Evolutionary conservation across 176 grass and related monocot species (phyloP).

Genomic region (Raddia distichophylla): DNA sequence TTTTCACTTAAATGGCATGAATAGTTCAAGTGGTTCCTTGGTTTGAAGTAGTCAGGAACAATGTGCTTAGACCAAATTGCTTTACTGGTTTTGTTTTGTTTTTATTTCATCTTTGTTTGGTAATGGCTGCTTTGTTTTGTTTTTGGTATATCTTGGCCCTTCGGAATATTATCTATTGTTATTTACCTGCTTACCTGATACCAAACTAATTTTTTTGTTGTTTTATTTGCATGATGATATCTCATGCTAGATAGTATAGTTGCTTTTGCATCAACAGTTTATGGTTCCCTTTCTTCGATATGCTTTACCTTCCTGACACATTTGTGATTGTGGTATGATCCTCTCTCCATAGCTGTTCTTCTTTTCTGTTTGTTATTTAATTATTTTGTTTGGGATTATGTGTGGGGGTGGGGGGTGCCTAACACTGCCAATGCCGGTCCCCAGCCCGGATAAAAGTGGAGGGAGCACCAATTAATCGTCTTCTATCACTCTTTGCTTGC

Average conservation of each 20-base stretch:
- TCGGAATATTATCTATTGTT: background rate
- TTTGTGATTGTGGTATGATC: too few species aligned
- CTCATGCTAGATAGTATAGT: too few species aligned
- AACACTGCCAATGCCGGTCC: constrained; percentile 59
- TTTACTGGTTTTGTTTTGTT: background rate
- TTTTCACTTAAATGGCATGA: background rate
- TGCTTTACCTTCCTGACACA: too few species aligned
- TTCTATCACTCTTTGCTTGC: too few species aligned
- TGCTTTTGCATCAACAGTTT: background rate
- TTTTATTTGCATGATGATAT: background rate
- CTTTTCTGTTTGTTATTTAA: background rate
- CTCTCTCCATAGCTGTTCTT: too few species aligned
- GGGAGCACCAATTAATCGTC: too few species aligned
- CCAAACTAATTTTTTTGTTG: background rate
- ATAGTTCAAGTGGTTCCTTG: background rate
- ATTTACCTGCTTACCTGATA: background rate
- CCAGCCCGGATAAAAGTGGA: constrained; percentile 59
- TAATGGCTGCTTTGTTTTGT: background rate
- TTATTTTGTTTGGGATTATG: background rate
- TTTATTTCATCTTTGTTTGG: background rate
- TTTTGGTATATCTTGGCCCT: background rate
- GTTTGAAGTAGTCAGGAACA: background rate
- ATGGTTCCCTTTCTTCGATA: too few species aligned
- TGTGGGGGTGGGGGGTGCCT: constrained; percentile 31
- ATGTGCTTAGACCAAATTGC: background rate